phyloP scores from a whole-genome alignment of 2,329 filamentous ascomycete genomes.

The Cadophora gregata region DNA sequence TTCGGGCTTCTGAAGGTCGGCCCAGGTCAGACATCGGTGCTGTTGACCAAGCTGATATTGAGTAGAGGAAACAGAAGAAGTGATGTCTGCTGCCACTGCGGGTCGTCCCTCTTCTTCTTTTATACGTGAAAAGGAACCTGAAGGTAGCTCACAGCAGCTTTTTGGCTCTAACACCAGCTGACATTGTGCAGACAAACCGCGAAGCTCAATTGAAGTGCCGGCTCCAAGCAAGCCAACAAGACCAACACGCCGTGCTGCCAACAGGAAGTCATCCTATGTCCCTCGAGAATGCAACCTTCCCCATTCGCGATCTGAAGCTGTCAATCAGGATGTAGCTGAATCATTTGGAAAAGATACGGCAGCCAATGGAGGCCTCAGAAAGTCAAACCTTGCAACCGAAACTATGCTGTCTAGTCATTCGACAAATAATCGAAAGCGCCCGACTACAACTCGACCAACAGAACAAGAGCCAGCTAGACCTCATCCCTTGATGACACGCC shows the following conservation, averaged over 20 bases:
- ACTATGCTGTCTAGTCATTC: not conserved
- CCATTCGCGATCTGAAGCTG: not conserved
- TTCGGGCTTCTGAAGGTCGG: conserved; percentile 6
- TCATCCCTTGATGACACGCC: conserved; percentile 2
- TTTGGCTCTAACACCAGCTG: not conserved
- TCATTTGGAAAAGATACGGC: not conserved
- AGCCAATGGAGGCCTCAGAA: not conserved
- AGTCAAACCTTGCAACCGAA: not conserved
- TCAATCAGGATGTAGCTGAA: not conserved
- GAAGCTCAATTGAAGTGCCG: not conserved
- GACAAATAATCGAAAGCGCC: conserved; percentile 12
- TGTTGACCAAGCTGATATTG: not conserved
- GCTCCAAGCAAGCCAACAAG: not conserved
- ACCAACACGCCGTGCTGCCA: not conserved
- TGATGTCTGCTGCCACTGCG: not conserved
- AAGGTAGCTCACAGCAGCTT: not conserved
- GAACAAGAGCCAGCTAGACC: conserved; percentile 1
- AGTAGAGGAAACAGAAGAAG: not conserved
- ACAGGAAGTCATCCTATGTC: conserved; percentile 8
- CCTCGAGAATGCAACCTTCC: not conserved
- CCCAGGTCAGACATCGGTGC: not conserved
- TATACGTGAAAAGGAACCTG: not conserved
- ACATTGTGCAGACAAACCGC: conserved; percentile 1
- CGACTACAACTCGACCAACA: conserved; percentile 11
- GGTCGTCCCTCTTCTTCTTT: not conserved